A percentile compares a stretch with the other conserved stretches of the same genome.
phyloP scores from a whole-genome alignment of 1,284 basidiomycete species.

The Pseudozyma tsukubaensis region DNA sequence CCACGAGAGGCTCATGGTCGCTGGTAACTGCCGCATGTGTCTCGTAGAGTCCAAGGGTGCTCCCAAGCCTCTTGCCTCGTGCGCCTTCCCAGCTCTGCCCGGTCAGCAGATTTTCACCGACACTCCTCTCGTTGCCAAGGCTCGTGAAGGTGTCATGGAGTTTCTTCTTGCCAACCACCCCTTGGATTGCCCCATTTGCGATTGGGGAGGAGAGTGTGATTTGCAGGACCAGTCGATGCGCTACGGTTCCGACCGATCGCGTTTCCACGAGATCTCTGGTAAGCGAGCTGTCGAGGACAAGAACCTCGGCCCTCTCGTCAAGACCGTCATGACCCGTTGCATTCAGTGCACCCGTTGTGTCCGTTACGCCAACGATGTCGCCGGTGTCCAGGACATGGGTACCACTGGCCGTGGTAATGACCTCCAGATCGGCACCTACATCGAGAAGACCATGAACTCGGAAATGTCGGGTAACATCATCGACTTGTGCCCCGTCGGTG shows the following conservation, averaged over 20 bases:
- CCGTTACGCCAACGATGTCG: slow-evolving; percentile 98
- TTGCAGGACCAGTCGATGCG: slow-evolving; percentile 99
- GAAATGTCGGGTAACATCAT: slow-evolving; percentile 97
- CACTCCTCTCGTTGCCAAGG: slow-evolving; percentile 93
- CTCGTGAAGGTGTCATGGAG: slow-evolving; percentile 93
- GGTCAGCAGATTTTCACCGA: slow-evolving; percentile 96
- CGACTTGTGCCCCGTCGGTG: slow-evolving; percentile 94
- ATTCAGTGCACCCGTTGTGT: slow-evolving; percentile 99
- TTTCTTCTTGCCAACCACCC: slow-evolving; percentile 97
- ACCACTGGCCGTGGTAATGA: slow-evolving; percentile 98
- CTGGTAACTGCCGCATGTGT: slow-evolving; percentile 75
- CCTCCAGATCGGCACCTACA: slow-evolving; percentile 98
- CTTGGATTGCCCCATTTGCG: slow-evolving; percentile 97
- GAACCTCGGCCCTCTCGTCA: slow-evolving; percentile 96
- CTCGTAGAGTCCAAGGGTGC: slow-evolving; percentile 93
- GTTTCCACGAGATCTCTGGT: slow-evolving; percentile 97
- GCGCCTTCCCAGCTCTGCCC: slow-evolving; percentile 98
- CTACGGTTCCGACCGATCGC: slow-evolving; percentile 94
- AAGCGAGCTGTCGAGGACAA: slow-evolving; percentile 99
- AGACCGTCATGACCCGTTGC: slow-evolving; percentile 99
- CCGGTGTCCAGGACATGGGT: slow-evolving; percentile 96
- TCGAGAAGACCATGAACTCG: slow-evolving; percentile 96
- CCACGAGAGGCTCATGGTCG: slow-evolving; percentile 77
- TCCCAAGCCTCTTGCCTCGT: slow-evolving; percentile 81
- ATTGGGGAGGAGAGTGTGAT: slow-evolving; percentile 86